Percentiles rank a stretch among this genome's conserved stretches.
Conservation (phyloP, 257 asterid species). For the Nicotiana tomentosiformis region DNA sequence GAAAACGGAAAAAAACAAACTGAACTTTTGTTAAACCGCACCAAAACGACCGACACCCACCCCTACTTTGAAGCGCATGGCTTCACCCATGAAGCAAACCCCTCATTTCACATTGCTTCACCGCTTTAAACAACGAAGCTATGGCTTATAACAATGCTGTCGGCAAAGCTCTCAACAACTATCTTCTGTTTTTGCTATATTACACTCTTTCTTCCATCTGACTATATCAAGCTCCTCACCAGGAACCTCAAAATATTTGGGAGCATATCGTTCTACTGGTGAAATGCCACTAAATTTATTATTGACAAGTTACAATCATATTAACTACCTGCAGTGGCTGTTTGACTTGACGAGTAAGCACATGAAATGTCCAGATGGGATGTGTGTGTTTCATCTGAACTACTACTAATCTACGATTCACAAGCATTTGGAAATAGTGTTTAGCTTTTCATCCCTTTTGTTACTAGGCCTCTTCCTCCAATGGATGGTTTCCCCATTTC, state of each 20-base stretch:
- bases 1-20: too few relatives aligned
- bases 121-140: not conserved
- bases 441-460: not conserved
- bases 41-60: too few relatives aligned
- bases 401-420: not conserved
- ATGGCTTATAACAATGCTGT: not conserved
- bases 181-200: not conserved
- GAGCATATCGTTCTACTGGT: not conserved
- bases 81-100: not conserved
- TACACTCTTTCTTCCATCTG: not conserved
- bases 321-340: not conserved
- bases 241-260: not conserved
- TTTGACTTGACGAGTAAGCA: not conserved
- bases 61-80: not conserved
- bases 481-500: not conserved
- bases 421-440: not conserved
- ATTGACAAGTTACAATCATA: not conserved
- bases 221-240: not conserved
- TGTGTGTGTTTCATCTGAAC: not conserved
- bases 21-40: too few relatives aligned
- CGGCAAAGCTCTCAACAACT: not conserved
- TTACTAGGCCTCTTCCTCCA: not conserved
- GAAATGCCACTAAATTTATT: not conserved
- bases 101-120: not conserved
- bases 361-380: not conserved